Evolutionary conservation across 1,284 basidiomycete genomes (phyloP).

Genomic region (Puccinia hordei): DNA sequence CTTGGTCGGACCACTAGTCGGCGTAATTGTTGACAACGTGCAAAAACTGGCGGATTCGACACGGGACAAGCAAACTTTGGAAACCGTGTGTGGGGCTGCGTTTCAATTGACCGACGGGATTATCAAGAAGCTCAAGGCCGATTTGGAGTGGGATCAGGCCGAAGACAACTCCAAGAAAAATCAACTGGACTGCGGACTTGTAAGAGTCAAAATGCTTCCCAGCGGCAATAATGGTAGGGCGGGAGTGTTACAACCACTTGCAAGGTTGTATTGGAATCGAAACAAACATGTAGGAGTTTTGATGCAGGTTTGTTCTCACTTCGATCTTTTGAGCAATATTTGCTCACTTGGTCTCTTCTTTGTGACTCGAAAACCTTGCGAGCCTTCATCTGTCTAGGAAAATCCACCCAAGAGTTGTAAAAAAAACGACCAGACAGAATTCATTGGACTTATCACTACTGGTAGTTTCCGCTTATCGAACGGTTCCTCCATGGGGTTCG

Average conservation of each 20-base stretch:
- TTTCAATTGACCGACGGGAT: conserved; percentile 19
- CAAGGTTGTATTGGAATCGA: conserved; percentile 36
- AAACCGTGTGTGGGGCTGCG: conserved; percentile 7
- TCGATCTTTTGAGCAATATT: background rate
- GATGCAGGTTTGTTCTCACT: background rate
- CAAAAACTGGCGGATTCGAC: conserved; percentile 22
- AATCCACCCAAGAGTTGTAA: background rate
- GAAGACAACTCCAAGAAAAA: background rate
- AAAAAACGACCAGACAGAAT: conserved; percentile 13
- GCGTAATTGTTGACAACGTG: conserved; percentile 23
- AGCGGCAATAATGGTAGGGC: conserved; percentile 22
- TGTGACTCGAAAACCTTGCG: background rate
- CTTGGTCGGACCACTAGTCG: conserved; percentile 29
- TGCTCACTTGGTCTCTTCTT: no score
- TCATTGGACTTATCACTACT: conserved; percentile 35
- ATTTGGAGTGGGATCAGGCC: conserved; percentile 22
- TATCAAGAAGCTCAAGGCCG: conserved; percentile 15
- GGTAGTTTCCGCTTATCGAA: conserved; percentile 25
- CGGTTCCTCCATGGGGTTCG: conserved; percentile 30
- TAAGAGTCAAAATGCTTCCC: conserved; percentile 22
- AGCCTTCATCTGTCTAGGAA: background rate
- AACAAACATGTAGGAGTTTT: conserved; percentile 3
- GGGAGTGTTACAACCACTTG: conserved; percentile 25
- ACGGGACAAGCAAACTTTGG: background rate
- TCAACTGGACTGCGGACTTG: conserved; percentile 7